phyloP scores from a whole-genome alignment of 148 eudicot species.

The Vaccinium darrowii region DNA sequence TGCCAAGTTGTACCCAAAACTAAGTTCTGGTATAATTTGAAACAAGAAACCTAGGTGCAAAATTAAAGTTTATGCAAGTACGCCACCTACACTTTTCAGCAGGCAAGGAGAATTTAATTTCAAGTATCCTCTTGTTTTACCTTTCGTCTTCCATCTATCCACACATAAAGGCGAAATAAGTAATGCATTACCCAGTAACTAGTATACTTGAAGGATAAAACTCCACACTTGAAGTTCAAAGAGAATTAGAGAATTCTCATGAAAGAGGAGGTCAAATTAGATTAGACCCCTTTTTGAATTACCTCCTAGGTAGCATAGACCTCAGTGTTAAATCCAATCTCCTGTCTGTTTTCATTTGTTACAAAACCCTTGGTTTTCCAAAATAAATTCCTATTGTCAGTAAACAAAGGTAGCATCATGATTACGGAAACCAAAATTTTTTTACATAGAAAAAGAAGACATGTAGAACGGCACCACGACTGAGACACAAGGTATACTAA shows the following conservation, averaged over 20 bases:
- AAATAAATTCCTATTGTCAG: constrained; percentile 72
- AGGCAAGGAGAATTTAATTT: not conserved
- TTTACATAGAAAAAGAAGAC: too few species aligned
- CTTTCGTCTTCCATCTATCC: not conserved
- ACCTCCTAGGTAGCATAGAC: constrained; percentile 63
- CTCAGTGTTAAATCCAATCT: constrained; percentile 48
- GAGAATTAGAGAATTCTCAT: not conserved
- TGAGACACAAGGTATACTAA: too few species aligned
- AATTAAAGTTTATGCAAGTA: not conserved
- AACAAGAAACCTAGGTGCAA: not conserved
- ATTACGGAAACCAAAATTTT: not conserved
- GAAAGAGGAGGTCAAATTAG: not conserved
- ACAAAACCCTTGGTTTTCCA: constrained; percentile 93
- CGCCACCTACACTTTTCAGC: not conserved
- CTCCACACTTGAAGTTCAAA: too few species aligned
- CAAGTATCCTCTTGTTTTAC: not conserved
- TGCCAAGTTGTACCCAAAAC: not conserved
- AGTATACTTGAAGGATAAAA: not conserved
- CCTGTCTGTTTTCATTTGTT: constrained; percentile 74
- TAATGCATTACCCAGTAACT: not conserved
- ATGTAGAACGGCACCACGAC: too few species aligned
- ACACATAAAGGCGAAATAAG: not conserved
- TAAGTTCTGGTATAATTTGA: not conserved
- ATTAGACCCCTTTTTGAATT: not conserved
- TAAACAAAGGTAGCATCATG: constrained; percentile 1